Percentiles rank a stretch among this genome's conserved stretches.
Conservation (phyloP, 495 filamentous ascomycete species). For the Aspergillus bertholletiae region DNA sequence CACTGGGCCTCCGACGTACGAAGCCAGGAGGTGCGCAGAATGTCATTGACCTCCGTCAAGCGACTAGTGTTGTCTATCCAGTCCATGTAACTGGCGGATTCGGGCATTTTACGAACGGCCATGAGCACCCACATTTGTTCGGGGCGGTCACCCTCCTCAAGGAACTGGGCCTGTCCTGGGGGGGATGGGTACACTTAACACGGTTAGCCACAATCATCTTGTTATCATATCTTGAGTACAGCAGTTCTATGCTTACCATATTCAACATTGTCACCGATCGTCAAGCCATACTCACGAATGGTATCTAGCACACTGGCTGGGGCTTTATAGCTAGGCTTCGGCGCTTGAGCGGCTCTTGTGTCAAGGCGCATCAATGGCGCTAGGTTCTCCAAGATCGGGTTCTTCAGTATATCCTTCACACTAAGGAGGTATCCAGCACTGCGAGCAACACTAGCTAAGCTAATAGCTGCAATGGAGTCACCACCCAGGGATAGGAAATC, state of each 20-base stretch:
- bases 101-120: conserved; percentile 8
- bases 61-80: conserved; percentile 13
- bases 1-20: conserved; percentile 1
- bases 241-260: too few relatives aligned
- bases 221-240: too few relatives aligned
- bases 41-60: conserved; percentile 14
- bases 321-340: conserved; percentile 2
- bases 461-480: conserved; percentile 29
- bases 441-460: conserved; percentile 11
- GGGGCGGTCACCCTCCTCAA: conserved; percentile 14
- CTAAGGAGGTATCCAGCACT: conserved; percentile 6
- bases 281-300: too few relatives aligned
- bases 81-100: background rate
- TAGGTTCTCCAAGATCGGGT: conserved; percentile 8
- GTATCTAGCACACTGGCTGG: background rate
- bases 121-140: too few relatives aligned
- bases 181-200: conserved; percentile 13
- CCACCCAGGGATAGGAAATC: conserved; percentile 23
- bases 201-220: background rate
- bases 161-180: conserved; percentile 20
- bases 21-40: conserved; percentile 16
- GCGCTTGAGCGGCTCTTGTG: too few relatives aligned
- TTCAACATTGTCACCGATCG: too few relatives aligned
- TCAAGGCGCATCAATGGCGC: too few relatives aligned
- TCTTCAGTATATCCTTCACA: conserved; percentile 11